phyloP scores from a whole-genome alignment of 441 rosid genomes.

The Euphorbia neoarborescens region DNA sequence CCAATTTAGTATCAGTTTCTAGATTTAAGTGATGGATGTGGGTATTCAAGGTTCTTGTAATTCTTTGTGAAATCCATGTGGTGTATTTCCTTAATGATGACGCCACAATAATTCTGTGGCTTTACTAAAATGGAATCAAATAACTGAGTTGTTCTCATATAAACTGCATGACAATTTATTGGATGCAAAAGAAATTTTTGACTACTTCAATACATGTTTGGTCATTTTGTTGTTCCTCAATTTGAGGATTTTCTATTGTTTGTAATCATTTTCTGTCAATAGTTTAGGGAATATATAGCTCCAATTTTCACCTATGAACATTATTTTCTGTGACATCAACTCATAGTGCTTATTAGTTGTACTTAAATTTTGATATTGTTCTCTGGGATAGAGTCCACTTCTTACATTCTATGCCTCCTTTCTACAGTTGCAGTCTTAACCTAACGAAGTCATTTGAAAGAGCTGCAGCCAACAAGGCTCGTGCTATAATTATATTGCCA shows the following conservation, averaged over 20 bases:
- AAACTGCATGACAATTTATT: background rate
- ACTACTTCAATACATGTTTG: constrained; percentile 1
- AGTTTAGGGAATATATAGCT: background rate
- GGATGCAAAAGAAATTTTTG: background rate
- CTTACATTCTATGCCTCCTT: constrained; percentile 21
- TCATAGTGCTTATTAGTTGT: background rate
- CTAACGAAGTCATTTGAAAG: constrained; percentile 84
- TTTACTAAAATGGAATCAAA: background rate
- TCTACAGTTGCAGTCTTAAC: constrained; percentile 86
- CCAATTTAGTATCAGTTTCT: background rate
- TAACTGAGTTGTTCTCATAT: background rate
- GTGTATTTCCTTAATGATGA: background rate
- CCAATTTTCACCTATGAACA: background rate
- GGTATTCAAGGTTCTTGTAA: background rate
- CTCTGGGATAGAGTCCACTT: constrained; percentile 5
- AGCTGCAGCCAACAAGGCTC: constrained; percentile 83
- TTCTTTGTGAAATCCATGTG: background rate
- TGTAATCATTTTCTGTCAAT: background rate
- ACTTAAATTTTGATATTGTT: constrained; percentile 5
- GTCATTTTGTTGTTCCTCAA: background rate
- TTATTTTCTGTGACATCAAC: background rate
- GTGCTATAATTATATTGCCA: constrained; percentile 84
- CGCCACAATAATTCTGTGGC: background rate
- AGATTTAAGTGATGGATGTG: background rate
- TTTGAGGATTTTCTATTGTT: constrained; percentile 1